Evolutionary conservation across 257 asterid species (phyloP).

Genomic region (Dorcoceras hygrometricum): DNA sequence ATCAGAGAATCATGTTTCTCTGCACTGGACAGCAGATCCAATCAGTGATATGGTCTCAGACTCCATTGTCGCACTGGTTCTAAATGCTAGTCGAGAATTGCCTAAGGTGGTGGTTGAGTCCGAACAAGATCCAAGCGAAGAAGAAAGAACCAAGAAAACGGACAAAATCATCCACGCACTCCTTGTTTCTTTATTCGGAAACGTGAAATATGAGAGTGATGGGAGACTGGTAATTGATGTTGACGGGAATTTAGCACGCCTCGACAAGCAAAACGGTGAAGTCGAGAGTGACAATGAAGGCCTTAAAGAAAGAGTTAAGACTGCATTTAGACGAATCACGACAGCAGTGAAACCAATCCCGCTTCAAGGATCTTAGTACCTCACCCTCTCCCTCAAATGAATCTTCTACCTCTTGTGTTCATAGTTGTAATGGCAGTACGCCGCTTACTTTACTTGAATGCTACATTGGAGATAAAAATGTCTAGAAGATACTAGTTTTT

Average conservation of each 20-base stretch:
- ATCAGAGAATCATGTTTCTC: constrained; percentile 74
- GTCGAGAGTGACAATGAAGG: constrained; percentile 82
- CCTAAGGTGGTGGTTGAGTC: constrained; percentile 63
- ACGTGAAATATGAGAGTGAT: constrained; percentile 62
- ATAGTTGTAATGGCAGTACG: not conserved
- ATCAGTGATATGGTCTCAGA: constrained; percentile 95
- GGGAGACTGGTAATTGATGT: constrained; percentile 67
- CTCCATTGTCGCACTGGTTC: constrained; percentile 76
- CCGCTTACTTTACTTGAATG: not conserved
- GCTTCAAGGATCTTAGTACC: constrained; percentile 39
- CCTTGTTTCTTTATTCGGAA: constrained; percentile 84
- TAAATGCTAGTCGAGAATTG: constrained; percentile 76
- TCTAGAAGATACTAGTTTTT: not conserved
- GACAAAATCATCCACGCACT: constrained; percentile 80
- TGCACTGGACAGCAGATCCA: constrained; percentile 98
- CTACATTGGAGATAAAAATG: not conserved
- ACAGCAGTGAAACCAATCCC: constrained; percentile 88
- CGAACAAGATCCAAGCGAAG: constrained; percentile 41
- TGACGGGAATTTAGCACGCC: constrained; percentile 66
- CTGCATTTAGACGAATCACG: constrained; percentile 61
- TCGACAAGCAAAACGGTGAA: constrained; percentile 74
- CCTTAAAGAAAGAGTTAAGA: constrained; percentile 74
- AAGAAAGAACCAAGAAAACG: constrained; percentile 57
- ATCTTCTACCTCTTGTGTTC: not conserved
- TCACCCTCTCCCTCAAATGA: not conserved